phyloP scores from a whole-genome alignment of 805 yeast genomes.

The Candida anglica region DNA sequence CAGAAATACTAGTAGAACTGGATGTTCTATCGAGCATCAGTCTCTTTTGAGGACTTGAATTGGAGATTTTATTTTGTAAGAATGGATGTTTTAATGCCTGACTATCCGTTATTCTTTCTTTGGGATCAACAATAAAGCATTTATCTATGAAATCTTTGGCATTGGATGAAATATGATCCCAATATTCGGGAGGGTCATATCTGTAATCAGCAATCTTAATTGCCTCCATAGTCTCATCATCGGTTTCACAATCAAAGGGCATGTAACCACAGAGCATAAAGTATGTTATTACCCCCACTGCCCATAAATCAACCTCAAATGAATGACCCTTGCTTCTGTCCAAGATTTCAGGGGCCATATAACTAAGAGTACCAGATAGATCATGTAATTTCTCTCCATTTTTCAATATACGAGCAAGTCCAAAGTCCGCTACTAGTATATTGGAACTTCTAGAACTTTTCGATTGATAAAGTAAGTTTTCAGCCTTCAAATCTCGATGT shows the following conservation, averaged over 20 bases:
- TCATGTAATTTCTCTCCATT: conserved; percentile 33
- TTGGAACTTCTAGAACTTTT: conserved; percentile 29
- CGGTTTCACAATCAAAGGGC: conserved; percentile 74
- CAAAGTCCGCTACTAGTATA: conserved; percentile 58
- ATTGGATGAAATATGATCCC: conserved; percentile 46
- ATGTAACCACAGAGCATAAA: conserved; percentile 71
- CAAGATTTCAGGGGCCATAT: conserved; percentile 70
- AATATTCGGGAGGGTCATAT: conserved; percentile 58
- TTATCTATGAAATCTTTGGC: conserved; percentile 55
- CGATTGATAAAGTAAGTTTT: conserved; percentile 52
- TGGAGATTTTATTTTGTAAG: background rate
- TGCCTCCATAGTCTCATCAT: conserved; percentile 63
- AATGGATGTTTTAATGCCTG: conserved; percentile 37
- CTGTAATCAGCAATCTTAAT: conserved; percentile 54
- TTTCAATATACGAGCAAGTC: conserved; percentile 51
- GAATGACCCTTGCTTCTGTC: conserved; percentile 51
- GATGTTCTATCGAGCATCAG: no score
- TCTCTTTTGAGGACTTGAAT: no score
- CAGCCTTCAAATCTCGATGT: conserved; percentile 73
- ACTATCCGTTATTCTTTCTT: conserved; percentile 42
- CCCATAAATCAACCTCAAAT: conserved; percentile 68
- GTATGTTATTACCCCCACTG: conserved; percentile 68
- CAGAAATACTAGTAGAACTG: no score
- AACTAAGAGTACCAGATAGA: conserved; percentile 67
- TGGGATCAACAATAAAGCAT: conserved; percentile 49